Percentiles rank a stretch among this genome's conserved stretches.
Evolutionary conservation across 78 protist species (phyloP).

Genomic region (slime mould (Dictyostelium discoideum)): DNA sequence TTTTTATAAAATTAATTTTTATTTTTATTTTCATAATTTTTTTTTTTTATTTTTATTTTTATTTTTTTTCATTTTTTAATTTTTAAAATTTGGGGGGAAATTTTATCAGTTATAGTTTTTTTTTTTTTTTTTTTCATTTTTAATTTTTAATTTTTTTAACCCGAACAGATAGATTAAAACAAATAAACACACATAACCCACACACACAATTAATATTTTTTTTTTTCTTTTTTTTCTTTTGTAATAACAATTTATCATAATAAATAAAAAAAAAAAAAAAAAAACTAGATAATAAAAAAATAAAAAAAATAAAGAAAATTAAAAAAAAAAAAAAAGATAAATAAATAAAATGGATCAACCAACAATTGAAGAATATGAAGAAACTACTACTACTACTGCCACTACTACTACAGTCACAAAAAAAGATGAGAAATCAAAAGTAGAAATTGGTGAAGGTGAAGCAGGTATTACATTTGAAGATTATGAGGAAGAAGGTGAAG

Average conservation of each 20-base stretch:
- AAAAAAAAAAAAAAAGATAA: not conserved
- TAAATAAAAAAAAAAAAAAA: not conserved
- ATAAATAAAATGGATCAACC: slow-evolving; percentile 1
- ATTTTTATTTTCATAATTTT: not conserved
- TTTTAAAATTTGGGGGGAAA: slow-evolving; percentile 1
- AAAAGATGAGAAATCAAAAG: not conserved
- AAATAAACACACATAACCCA: not conserved
- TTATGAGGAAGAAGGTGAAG: not conserved
- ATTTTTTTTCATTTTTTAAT: not conserved
- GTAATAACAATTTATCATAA: not conserved
- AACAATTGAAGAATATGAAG: slow-evolving; percentile 28
- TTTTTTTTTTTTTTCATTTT: not conserved
- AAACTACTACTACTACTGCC: not conserved
- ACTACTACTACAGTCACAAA: not conserved
- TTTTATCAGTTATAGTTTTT: not conserved
- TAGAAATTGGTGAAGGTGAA: not conserved
- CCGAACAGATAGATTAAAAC: not conserved
- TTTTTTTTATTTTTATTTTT: not conserved
- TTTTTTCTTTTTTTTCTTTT: not conserved
- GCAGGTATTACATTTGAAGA: not conserved
- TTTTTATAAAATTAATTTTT: too few relatives aligned
- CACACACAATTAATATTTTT: not conserved
- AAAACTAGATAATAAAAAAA: not conserved
- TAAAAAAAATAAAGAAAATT: not conserved
- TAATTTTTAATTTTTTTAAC: not conserved